Evolutionary conservation across 1,284 basidiomycete species (phyloP), one percentile per base, ranked within the genome.

Genomic region (Tetrapyrgos nigripes): DNA sequence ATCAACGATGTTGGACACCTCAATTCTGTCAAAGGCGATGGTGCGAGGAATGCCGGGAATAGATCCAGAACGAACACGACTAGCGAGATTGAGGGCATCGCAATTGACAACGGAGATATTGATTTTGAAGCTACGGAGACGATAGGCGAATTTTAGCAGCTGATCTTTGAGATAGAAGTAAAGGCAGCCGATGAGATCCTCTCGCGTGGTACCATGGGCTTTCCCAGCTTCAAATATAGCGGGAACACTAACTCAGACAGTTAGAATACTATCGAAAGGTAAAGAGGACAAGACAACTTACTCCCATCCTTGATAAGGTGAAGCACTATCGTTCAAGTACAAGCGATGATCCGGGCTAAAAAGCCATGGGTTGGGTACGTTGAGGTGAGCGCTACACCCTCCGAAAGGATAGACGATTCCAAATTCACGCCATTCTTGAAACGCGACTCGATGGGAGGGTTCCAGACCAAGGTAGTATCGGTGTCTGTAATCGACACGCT

Each of bases 1-100:
- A 55, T 82, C 81, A 52, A 80, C 54, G 33, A 80, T 76, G 53
- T 82, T 82, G 3, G 80, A 80, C 1, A 79, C 76, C 23, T 78
- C 73, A 49, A 83, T 74, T 1, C 80, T 73, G 57, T 82, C 76
- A 60, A 82, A 82, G 23, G 63, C 59, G 9, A 56, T 64, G 0
- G 66, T 63, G 0, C 66, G 11, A 3, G 68, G 63, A 27, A 75
- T 24, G 14, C 68, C 68, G 21, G 33, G 60, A 2, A 44, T 14
- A 4, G 63, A 4, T 26, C 72, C 47, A 72, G 68, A 2, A 11
- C 47, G 10, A 29, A 24, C 1, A 33, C 31, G 31, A 33, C 27
- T 23, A 14, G 77, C 57, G 11, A 81, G 66, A 9, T 57, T 27
- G 9, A 62, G 53, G 0, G 76, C 72, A 31, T 75, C 67, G 14